phyloP scores from a whole-genome alignment of 164 flowering plant species.

The Tinospora cordifolia region DNA sequence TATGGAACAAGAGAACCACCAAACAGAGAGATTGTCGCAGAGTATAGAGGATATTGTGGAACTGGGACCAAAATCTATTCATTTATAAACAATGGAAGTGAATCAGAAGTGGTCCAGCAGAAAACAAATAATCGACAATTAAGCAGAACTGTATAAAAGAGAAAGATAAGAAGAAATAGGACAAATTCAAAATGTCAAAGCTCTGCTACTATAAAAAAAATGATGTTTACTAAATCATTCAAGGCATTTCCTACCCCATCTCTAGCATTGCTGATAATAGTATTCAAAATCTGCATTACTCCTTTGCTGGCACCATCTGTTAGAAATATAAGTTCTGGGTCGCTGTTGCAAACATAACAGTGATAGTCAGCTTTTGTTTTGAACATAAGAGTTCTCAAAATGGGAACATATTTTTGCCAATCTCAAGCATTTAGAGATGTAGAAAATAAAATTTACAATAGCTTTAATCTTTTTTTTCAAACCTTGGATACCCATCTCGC shows the following conservation, averaged over 20 bases:
- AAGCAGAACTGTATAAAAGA: neutral
- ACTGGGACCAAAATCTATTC: conserved; percentile 88
- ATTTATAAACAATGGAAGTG: conserved; percentile 9
- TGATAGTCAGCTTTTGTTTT: conserved; percentile 17
- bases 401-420: neutral
- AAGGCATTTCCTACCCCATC: conserved; percentile 66
- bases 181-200: conserved; percentile 7
- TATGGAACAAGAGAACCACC: conserved; percentile 97
- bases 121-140: neutral
- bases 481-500: conserved; percentile 99
- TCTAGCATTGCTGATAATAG: conserved; percentile 55
- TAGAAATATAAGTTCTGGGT: conserved; percentile 93
- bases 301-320: conserved; percentile 99
- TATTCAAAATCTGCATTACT: conserved; percentile 82
- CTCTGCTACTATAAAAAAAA: neutral
- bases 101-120: neutral
- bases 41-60: conserved; percentile 98
- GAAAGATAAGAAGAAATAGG: neutral
- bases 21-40: conserved; percentile 74
- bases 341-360: conserved; percentile 34
- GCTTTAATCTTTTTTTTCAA: conserved; percentile 10
- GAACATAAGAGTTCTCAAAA: conserved; percentile 1
- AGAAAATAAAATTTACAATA: neutral
- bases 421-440: neutral
- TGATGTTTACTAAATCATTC: neutral